These are phyloP conservation scores for Aspergillus ostianus DNA, from an alignment of 495 filamentous ascomycete species.

Conservation along the genomic window DNA sequence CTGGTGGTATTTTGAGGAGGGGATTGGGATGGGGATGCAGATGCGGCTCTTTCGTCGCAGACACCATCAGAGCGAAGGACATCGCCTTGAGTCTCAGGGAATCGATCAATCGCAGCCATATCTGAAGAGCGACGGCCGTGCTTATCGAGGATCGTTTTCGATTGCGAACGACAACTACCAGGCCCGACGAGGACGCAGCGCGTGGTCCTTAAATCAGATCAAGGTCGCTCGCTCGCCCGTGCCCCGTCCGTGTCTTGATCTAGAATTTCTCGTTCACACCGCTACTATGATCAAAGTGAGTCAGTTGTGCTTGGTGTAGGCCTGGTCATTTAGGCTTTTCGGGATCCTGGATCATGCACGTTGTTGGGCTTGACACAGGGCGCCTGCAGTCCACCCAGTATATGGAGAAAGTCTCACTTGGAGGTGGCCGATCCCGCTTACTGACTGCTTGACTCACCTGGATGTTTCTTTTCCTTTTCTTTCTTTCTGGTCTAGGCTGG, in stretches of 20 bases:
- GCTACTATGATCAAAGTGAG: slow-evolving; percentile 13
- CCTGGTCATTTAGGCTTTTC: slow-evolving; percentile 7
- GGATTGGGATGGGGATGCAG: neutral
- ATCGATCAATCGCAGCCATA: slow-evolving; percentile 1
- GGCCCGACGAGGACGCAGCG: slow-evolving; percentile 13
- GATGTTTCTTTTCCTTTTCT: neutral
- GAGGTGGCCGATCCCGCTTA: neutral
- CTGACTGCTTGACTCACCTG: too few species aligned
- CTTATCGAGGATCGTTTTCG: slow-evolving; percentile 3
- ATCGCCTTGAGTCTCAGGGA: neutral
- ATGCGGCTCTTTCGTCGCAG: slow-evolving; percentile 3
- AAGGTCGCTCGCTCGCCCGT: slow-evolving; percentile 3
- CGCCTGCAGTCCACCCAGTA: slow-evolving; percentile 30
- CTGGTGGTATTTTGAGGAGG: neutral
- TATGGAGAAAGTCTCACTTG: slow-evolving; percentile 30
- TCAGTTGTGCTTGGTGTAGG: slow-evolving; percentile 4
- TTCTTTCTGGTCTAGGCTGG: neutral
- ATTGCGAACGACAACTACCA: slow-evolving; percentile 3
- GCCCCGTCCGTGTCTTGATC: slow-evolving; percentile 5
- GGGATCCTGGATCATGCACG: slow-evolving; percentile 15
- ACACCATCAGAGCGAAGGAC: neutral
- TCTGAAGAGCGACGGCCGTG: slow-evolving; percentile 5
- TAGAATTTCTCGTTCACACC: slow-evolving; percentile 11
- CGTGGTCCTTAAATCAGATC: slow-evolving; percentile 20
- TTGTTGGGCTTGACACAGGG: slow-evolving; percentile 20